Conservation (phyloP, 495 filamentous ascomycete genomes). For the Articulospora tetracladia region DNA sequence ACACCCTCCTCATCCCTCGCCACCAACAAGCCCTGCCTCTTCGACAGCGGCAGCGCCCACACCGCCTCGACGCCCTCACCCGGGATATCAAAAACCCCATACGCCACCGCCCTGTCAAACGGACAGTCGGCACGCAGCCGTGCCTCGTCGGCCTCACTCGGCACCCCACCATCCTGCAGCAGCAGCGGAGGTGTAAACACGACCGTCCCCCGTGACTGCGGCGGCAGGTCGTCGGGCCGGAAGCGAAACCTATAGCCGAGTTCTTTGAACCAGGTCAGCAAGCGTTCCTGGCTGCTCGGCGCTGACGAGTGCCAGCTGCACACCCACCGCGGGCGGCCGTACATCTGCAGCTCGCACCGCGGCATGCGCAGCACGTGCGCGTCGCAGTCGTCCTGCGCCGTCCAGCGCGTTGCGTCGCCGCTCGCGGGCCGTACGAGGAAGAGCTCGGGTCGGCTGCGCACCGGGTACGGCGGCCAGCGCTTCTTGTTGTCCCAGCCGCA, state of each 20-base stretch:
- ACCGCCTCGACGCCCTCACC: background rate
- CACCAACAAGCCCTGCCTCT: background rate
- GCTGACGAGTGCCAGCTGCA: background rate
- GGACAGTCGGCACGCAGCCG: background rate
- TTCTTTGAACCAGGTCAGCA: background rate
- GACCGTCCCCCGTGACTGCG: background rate
- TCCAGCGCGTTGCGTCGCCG: background rate
- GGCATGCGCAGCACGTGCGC: background rate
- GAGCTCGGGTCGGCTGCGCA: background rate
- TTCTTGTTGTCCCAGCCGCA: constrained; percentile 7
- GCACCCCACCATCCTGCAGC: background rate
- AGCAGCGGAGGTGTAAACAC: background rate
- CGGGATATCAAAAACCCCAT: constrained; percentile 2
- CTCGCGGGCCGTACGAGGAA: background rate
- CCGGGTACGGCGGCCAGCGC: constrained; percentile 1
- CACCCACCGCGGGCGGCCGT: background rate
- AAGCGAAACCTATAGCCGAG: background rate
- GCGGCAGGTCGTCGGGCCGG: constrained; percentile 3
- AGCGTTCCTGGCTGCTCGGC: background rate
- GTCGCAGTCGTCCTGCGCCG: background rate
- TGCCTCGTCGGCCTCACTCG: background rate
- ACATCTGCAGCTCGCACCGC: background rate
- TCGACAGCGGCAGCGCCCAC: background rate
- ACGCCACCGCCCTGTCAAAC: background rate
- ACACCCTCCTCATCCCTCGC: background rate